Base-by-base conservation (phyloP, 495 filamentous ascomycete species). In the Haplographium delicatum region DNA sequence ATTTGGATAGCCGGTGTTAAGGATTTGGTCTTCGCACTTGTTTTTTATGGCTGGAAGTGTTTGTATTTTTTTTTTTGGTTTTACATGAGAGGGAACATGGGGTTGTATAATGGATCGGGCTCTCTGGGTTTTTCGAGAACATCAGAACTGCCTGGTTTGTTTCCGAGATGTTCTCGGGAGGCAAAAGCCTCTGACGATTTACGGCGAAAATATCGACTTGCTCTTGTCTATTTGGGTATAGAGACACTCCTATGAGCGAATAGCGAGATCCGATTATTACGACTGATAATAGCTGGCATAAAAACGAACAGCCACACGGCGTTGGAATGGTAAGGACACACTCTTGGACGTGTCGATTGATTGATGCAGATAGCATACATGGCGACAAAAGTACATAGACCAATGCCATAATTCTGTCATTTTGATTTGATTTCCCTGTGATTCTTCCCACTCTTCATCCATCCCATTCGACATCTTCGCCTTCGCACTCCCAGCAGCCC, bases 51-150 rank as follows among this genome's bases (percentile, higher is more conserved):
- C 24, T 18, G 11, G 16, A 19, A 19, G 35, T 4, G 7, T 19
- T 6, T 39, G 35, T 39, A 39, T 19, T 39, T 39, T 50, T 18
- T 28, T 51, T 51, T n/a, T 25, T 50, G 5, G 0, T n/a, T 43
- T 31, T 31, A 31, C 28, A 31, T 7, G 28, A 8, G 34, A 16
- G 6, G 23, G 39, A 15, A 24, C 22, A 11, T 44, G 40, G 48
- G 27, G 15, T 35, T 31, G 20, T 51, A 22, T 51, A 50, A 48
- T 38, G 45, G 33, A 38, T 37, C 22, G 25, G 44, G 27, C 4
- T 18, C 27, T n/a, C n/a, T n/a, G n/a, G n/a, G n/a, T n/a, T n/a
- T n/a, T n/a, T n/a, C n/a, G n/a, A n/a, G n/a, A n/a, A n/a, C n/a
- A n/a, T n/a, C n/a, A n/a, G n/a, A n/a, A n/a, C n/a, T n/a, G n/a